These are phyloP conservation scores for Phytopythium cucurbitacearum DNA, from an alignment of 352 stramenopile species.

Conservation along the genomic window DNA sequence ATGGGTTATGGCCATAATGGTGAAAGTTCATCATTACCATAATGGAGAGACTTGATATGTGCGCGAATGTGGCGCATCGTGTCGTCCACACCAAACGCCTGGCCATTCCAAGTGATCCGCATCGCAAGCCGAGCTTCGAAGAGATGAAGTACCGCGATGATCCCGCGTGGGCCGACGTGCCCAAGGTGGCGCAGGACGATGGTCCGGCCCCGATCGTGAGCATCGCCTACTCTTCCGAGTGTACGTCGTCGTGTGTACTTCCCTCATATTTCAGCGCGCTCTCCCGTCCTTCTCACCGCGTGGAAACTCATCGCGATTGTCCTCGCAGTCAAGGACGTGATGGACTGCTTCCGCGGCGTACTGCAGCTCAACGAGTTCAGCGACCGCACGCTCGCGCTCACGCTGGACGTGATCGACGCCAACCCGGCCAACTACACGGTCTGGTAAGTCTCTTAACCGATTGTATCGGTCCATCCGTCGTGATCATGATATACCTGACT, in stretches of 20 bases:
- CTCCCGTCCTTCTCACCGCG: neutral
- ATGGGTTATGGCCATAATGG: too few species aligned
- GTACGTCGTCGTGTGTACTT: conserved; percentile 28
- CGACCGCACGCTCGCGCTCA: conserved; percentile 90
- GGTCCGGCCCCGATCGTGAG: conserved; percentile 72
- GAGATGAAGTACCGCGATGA: conserved; percentile 61
- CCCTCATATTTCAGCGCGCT: neutral
- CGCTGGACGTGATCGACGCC: conserved; percentile 89
- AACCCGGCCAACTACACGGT: conserved; percentile 99
- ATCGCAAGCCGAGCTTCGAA: neutral
- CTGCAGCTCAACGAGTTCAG: conserved; percentile 89
- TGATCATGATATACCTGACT: conserved; percentile 3
- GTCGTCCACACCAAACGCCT: neutral
- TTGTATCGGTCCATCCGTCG: neutral
- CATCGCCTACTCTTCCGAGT: conserved; percentile 69
- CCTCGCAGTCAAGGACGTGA: conserved; percentile 71
- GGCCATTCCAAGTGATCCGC: neutral
- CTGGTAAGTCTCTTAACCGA: conserved; percentile 80
- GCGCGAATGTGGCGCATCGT: neutral
- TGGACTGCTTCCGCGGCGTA: conserved; percentile 95
- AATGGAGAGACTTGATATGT: too few species aligned
- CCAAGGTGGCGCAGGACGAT: conserved; percentile 81
- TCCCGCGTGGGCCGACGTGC: conserved; percentile 72
- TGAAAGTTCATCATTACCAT: too few species aligned
- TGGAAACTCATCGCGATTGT: neutral